A percentile compares a stretch with the other conserved stretches of the same genome.
These are phyloP conservation scores for Fusarium oligoseptatum DNA, from an alignment of 2,329 filamentous ascomycete species.

Conservation along the genomic window DNA sequence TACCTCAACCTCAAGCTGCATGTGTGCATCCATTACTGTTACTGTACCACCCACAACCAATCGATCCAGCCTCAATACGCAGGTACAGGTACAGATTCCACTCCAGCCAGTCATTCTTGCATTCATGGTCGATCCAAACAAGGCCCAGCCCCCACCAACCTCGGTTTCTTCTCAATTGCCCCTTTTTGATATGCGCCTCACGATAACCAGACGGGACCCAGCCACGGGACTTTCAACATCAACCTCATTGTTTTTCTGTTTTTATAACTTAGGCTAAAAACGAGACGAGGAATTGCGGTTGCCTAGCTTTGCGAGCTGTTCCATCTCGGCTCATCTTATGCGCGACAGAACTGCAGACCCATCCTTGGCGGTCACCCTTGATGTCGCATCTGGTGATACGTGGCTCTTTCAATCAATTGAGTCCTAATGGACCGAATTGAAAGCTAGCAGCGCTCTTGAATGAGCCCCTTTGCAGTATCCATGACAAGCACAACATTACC, in stretches of 20 bases:
- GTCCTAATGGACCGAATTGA: constrained; percentile 18
- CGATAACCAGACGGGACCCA: constrained; percentile 14
- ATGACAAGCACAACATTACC: neutral
- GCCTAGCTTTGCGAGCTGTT: neutral
- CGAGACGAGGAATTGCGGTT: neutral
- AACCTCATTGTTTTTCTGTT: constrained; percentile 1
- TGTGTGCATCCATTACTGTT: neutral
- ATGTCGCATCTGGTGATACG: constrained; percentile 25
- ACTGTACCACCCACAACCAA: constrained; percentile 1
- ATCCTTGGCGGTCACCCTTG: constrained; percentile 1
- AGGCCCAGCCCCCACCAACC: constrained; percentile 29
- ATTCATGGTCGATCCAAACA: constrained; percentile 19
- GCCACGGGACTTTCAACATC: constrained; percentile 1
- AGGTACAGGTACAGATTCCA: constrained; percentile 39
- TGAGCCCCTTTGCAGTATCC: constrained; percentile 6
- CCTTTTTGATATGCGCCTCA: constrained; percentile 2
- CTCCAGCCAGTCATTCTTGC: constrained; percentile 8
- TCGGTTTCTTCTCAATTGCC: neutral
- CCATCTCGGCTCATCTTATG: constrained; percentile 13
- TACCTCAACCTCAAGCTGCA: neutral
- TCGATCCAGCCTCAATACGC: constrained; percentile 32
- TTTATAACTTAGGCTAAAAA: neutral
- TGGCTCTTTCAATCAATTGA: constrained; percentile 19
- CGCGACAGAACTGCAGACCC: constrained; percentile 28
- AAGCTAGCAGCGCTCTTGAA: constrained; percentile 23